These are phyloP conservation scores for Pseudocohnilembus persalinus DNA, from an alignment of 169 alveolate species.

Conservation along the genomic window DNA sequence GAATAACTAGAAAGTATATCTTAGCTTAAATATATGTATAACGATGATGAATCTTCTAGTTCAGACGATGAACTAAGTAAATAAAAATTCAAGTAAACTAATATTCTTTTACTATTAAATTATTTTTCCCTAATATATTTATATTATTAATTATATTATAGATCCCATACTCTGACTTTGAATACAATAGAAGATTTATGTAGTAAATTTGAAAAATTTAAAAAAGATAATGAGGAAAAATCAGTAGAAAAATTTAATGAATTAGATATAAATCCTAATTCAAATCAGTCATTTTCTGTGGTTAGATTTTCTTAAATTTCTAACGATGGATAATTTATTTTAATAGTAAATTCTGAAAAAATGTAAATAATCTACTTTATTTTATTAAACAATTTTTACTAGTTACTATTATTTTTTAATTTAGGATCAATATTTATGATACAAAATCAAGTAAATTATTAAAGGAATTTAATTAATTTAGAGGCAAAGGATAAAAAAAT, in stretches of 20 bases:
- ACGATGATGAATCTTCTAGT: too few relatives aligned
- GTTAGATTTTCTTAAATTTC: not conserved
- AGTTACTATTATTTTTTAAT: too few relatives aligned
- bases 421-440: not conserved
- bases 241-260: too few relatives aligned
- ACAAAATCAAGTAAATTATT: not conserved
- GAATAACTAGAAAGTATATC: too few relatives aligned
- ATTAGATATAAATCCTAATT: too few relatives aligned
- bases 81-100: too few relatives aligned
- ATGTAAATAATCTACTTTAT: not conserved
- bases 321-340: not conserved
- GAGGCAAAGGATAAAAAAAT: not conserved
- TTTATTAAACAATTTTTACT: too few relatives aligned
- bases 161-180: not conserved
- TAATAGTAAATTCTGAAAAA: not conserved
- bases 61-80: too few relatives aligned
- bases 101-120: not conserved
- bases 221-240: not conserved
- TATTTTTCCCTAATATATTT: not conserved
- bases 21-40: too few relatives aligned
- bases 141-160: too few relatives aligned
- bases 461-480: not conserved
- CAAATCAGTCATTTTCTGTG: not conserved
- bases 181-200: not conserved
- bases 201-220: too few relatives aligned